phyloP scores from a whole-genome alignment of 2,329 filamentous ascomycete genomes.

The Hypoxylon sp. region DNA sequence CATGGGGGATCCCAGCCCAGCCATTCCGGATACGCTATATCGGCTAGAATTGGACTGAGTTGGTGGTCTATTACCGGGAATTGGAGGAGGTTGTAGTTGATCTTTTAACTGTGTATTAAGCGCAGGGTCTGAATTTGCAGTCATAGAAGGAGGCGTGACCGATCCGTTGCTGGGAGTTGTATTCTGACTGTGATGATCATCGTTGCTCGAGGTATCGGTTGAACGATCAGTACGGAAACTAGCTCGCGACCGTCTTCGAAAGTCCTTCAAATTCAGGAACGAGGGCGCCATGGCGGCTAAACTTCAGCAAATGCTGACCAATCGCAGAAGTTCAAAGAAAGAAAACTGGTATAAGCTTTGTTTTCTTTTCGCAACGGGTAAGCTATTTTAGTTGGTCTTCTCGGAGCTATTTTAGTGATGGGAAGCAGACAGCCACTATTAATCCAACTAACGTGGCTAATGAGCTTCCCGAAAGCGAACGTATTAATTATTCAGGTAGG shows the following conservation, averaged over 20 bases:
- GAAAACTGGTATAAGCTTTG: conserved; percentile 22
- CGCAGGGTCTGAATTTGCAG: conserved; percentile 75
- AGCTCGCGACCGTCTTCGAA: conserved; percentile 82
- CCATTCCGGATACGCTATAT: conserved; percentile 75
- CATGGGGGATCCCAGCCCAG: conserved; percentile 70
- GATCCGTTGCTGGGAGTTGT: conserved; percentile 77
- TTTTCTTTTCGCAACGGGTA: conserved; percentile 21
- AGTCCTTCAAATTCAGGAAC: conserved; percentile 78
- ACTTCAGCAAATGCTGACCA: conserved; percentile 31
- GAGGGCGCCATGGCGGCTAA: conserved; percentile 67
- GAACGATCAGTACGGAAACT: conserved; percentile 78
- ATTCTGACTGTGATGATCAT: conserved; percentile 67
- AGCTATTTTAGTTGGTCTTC: conserved; percentile 16
- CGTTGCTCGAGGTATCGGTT: conserved; percentile 74
- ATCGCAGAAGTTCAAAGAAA: conserved; percentile 30
- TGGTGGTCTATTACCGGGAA: conserved; percentile 56
- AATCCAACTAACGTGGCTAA: conserved; percentile 36
- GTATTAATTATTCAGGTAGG: conserved; percentile 26
- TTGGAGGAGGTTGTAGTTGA: conserved; percentile 52
- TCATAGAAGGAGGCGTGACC: conserved; percentile 80
- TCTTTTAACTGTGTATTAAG: conserved; percentile 74
- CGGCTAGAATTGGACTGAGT: conserved; percentile 65
- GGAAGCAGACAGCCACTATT: conserved; percentile 33
- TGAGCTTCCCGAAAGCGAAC: conserved; percentile 37
- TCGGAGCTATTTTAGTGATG: conserved; percentile 33